These are phyloP conservation scores for Plenodomus tracheiphilus DNA, from an alignment of 2,329 filamentous ascomycete species.

Conservation along the genomic window DNA sequence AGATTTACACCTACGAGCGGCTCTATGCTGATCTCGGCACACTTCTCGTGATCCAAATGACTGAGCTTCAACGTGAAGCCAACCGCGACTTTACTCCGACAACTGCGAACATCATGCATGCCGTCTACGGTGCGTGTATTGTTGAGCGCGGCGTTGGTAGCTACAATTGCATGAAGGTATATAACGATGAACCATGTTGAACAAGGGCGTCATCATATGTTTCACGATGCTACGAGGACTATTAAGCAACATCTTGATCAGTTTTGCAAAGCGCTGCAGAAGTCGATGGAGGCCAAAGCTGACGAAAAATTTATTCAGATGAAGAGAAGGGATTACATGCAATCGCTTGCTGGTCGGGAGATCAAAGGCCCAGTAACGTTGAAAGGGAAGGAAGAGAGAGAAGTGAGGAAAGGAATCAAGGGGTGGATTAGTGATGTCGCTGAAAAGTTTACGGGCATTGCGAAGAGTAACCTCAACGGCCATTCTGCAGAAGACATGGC, in stretches of 20 bases:
- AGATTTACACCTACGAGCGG: constrained; percentile 49
- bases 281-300: constrained; percentile 48
- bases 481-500: not conserved
- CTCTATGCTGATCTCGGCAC: constrained; percentile 46
- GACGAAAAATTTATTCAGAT: constrained; percentile 50
- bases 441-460: constrained; percentile 26
- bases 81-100: constrained; percentile 59
- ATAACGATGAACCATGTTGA: constrained; percentile 54
- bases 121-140: constrained; percentile 52
- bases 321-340: constrained; percentile 43
- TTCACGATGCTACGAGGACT: constrained; percentile 48
- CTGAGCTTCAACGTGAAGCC: constrained; percentile 54
- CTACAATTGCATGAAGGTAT: constrained; percentile 57
- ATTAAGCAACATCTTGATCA: constrained; percentile 47
- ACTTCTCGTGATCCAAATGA: constrained; percentile 45
- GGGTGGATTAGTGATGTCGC: constrained; percentile 19
- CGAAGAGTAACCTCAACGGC: constrained; percentile 17
- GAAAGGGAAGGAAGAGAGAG: constrained; percentile 12
- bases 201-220: constrained; percentile 52
- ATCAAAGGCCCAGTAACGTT: not conserved
- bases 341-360: constrained; percentile 32
- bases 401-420: constrained; percentile 19
- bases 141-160: constrained; percentile 52
- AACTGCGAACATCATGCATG: constrained; percentile 51
- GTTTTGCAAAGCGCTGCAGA: constrained; percentile 50